Evolutionary conservation across 306 rosid genomes (phyloP), one percentile per base, ranked within the genome.

Genomic region (Alnus rubra): DNA sequence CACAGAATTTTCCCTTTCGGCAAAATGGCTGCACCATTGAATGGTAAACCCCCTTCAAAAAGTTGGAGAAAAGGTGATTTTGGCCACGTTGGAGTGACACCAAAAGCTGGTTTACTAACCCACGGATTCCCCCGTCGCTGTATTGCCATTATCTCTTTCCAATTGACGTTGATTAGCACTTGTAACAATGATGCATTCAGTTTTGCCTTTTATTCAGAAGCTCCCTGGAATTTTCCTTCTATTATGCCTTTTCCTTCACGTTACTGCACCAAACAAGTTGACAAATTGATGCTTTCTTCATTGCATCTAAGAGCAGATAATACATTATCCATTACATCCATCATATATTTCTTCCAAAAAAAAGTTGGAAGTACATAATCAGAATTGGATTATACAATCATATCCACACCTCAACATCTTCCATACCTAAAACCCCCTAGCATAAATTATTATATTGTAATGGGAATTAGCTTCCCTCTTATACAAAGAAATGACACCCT

Each of bases 61-160:
- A 28, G 7, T 9, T 59, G 65, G 65, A 9, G 13, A 28, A 9
- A 23, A 28, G 9, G 19, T 28, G 37, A 28, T 9, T 55, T 7
- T 28, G 65, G 28, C 72, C 48, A 44, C 23, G 72, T 68, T 68
- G 51, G 51, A 42, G 33, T 39, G 33, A 8, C 51, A 13, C 50
- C 71, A 65, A 65, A 64, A 65, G 71, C 49, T 65, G 71, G 71
- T n/a, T 65, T 65, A 16, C 16, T 16, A 4, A 42, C 11, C 72
- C 52, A 68, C 31, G 18, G 14, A 68, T 68, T 68, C 72, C 75
- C 47, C 48, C 15, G 51, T 79, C 78, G 14, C 10, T 71, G 71
- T 79, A 83, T 74, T 83, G 83, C 67, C 74, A 51, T 15, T 30
- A 68, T 84, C 79, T 72, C 81, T 84, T 84, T 84, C 79, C 35